Base-by-base conservation (phyloP, 2,329 filamentous ascomycete genomes). In the Aurifilum marmelostoma region DNA sequence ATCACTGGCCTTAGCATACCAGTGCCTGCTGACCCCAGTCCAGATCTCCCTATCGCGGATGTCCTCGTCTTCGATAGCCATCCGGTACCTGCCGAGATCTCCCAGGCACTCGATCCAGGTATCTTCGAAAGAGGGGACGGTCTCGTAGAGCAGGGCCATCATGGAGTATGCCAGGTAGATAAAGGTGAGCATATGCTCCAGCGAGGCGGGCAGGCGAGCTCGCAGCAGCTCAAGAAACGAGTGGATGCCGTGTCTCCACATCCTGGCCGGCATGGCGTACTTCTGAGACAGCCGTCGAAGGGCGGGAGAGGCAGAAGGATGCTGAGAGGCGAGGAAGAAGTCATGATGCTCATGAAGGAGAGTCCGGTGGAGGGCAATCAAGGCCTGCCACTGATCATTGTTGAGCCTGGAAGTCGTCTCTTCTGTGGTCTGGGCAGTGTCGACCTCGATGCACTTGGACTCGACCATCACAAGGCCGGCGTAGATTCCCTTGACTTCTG, bases 31-130 rank as follows among this genome's bases (percentile, higher is more conserved):
- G 2, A 97, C 92, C 0, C 86, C 85, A 0, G 91, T 92, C 95
- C 95, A 98, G 0, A 89, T 87, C 63, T 97, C 92, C 0, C 92
- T 83, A 67, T 95, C 91, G 2, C 86, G 80, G 27, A 92, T 84
- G 71, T 96, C 91, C 34, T 91, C 88, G 54, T 97, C 92, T 77
- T 97, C 94, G 59, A 97, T 94, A 0, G 94, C 93, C 94, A 97
- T 97, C 0, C 91, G 84, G 74, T 75, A 97, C 27, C 94, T 84
- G 0, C 91, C 91, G 0, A 98, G 47, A n/a, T 98, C 94, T 0
- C 95, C 95, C 0, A 98, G 81, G 66, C 94, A 97, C 73, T 97
- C 95, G 11, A 97, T 92, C 95, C 95, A 98, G 0, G 92, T 97
- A 68, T 96, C 92, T 65, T 92, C 87, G 73, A 97, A 97, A 0